A percentile compares a stretch with the other conserved stretches of the same genome.
These are phyloP conservation scores for Jimgerdemannia lactiflua DNA, from an alignment of 192 early-diverging fungal species.

Conservation along the genomic window DNA sequence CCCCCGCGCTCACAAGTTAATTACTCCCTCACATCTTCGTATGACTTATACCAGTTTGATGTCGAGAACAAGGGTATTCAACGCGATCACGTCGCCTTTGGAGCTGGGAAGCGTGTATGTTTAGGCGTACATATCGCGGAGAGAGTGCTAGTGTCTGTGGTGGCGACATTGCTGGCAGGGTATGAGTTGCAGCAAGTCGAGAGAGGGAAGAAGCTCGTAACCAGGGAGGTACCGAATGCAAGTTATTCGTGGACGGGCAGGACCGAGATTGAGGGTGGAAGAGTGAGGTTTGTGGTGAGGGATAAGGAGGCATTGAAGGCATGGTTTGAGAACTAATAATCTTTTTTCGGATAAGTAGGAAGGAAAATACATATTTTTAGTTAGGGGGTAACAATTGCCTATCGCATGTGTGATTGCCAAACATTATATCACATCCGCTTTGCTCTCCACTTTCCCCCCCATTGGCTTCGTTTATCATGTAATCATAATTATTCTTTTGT, in stretches of 20 bases:
- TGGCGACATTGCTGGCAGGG: background rate
- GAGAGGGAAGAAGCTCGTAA: background rate
- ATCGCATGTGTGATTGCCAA: no score
- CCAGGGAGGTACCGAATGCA: background rate
- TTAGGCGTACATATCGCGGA: conserved; percentile 18
- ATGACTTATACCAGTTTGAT: conserved; percentile 11
- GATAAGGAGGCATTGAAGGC: background rate
- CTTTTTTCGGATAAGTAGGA: no score
- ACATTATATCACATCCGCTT: no score
- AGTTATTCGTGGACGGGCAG: background rate
- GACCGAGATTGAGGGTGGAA: background rate
- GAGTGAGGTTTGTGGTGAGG: background rate
- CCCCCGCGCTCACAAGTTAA: background rate
- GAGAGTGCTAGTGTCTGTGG: background rate
- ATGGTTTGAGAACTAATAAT: background rate
- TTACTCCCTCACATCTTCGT: conserved; percentile 8
- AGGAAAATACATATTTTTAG: no score
- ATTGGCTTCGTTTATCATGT: no score
- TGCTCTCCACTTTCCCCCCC: no score
- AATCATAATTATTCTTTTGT: no score
- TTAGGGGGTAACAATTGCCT: no score
- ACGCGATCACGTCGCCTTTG: conserved; percentile 32
- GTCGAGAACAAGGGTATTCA: conserved; percentile 1
- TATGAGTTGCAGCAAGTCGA: background rate
- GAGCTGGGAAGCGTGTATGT: conserved; percentile 30